Base-by-base conservation (phyloP, 768 basidiomycete species). In the Leccinum aurantiacum region DNA sequence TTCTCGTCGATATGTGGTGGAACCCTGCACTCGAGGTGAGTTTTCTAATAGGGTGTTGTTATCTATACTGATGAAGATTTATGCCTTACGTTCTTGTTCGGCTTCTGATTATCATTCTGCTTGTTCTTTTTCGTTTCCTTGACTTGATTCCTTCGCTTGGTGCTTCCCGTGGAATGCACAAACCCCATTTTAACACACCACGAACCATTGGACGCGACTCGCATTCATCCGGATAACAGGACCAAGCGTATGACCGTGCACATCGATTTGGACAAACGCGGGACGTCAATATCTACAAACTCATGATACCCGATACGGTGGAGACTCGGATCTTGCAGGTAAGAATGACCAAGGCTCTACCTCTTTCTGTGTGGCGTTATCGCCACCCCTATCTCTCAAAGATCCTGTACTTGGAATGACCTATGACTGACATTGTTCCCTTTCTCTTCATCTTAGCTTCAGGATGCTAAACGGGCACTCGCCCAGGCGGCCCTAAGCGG, bases 1-100 rank as follows among this genome's bases (percentile, higher is more conserved):
- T 98, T 65, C 81, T 98, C 3, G 84, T 93, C 58, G 96, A 97
- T 71, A 76, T 95, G 60, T 98, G 95, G 95, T 98, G 95, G 93
- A 90, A 93, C 71, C 91, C 92, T 10, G 92, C 90, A 0, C 79
- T 92, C 4, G 91, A 92, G 75, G 89, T 90, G 63, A 62, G 82
- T 69, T 66, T 58, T 51, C 5, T 48, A 14, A 19, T 6, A 15
- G 25, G 25, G 49, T 52, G 27, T 15, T 48, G 47, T 15, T 56
- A 52, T 53, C 17, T 24, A 47, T 56, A 19, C 52, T 72, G 55
- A 70, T 51, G 25, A 24, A 25, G 25, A 6, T 31, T n/a, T 59
- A 25, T 37, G 11, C 51, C 47, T 58, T 57, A 27, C 55, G 55
- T 37, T 55, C 33, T 57, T 17, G 10, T 41, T 38, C 41, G 54